Evolutionary conservation across 2,329 filamentous ascomycete genomes (phyloP), one percentile per base, ranked within the genome.

Genomic region (Lachnum nothofagi): DNA sequence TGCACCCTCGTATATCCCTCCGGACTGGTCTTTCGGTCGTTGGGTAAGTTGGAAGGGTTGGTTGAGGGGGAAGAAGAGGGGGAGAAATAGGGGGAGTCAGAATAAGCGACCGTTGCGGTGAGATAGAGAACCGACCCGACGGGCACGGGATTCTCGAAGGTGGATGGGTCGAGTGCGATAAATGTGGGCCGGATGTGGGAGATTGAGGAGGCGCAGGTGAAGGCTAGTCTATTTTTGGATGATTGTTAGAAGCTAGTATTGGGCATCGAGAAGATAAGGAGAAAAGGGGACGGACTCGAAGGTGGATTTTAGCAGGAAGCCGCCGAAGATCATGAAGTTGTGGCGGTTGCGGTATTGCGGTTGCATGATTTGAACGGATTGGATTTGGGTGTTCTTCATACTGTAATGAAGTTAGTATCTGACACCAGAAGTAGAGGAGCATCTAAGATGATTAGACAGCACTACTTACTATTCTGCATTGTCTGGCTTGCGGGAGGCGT

Each of bases 251-350:
- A n/a, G n/a, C n/a, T n/a, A n/a, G n/a, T n/a, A n/a, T n/a, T n/a
- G n/a, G n/a, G n/a, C n/a, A n/a, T n/a, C n/a, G n/a, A n/a, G n/a
- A n/a, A n/a, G n/a, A n/a, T n/a, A n/a, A n/a, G n/a, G n/a, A n/a
- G n/a, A n/a, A n/a, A n/a, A n/a, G n/a, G n/a, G n/a, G n/a, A n/a
- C n/a, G 1, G 87, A 73, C 64, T 88, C 84, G 56, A 86, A 87
- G 0, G 82, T 83, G 54, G 83, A 78, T 62, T 85, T 85, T 1
- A 88, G 73, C 1, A 87, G 72, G 61, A 83, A 86, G 10, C 84
- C 84, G 46, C 84, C 84, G 59, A 87, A 88, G 48, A 88, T 86
- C 83, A 86, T 86, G 68, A 85, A 85, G 56, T 83, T 81, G 65
- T 86, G 82, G 3, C 81, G 68, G 65, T 85, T 85, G 41, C 82